Percentiles rank a stretch among this genome's conserved stretches.
Evolutionary conservation across 352 stramenopile species (phyloP).

Genomic region (Phytophthora fragariaefolia): DNA sequence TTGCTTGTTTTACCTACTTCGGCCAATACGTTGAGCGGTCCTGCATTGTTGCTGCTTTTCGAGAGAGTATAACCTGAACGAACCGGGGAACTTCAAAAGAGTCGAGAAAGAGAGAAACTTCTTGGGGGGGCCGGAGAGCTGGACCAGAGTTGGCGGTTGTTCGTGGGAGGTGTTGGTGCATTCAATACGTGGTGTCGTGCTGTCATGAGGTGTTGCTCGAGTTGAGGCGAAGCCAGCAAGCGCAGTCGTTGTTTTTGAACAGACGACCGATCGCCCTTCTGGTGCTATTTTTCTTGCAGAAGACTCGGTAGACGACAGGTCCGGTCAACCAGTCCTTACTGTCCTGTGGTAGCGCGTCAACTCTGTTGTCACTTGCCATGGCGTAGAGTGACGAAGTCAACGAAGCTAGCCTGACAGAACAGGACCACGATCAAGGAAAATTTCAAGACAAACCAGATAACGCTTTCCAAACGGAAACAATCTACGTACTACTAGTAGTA

Average conservation of each 20-base stretch:
- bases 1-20: constrained; percentile 38
- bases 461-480: no score
- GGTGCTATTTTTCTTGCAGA: constrained; percentile 22
- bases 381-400: no score
- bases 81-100: constrained; percentile 36
- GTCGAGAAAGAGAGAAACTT: constrained; percentile 28
- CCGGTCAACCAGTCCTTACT: not conserved
- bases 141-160: constrained; percentile 40
- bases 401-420: no score
- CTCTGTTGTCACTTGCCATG: no score
- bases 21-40: constrained; percentile 28
- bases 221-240: constrained; percentile 11
- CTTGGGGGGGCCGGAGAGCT: constrained; percentile 30
- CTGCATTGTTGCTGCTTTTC: constrained; percentile 37
- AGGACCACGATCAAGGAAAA: no score
- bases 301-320: not conserved
- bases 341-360: not conserved
- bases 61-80: constrained; percentile 41
- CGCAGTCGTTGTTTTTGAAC: constrained; percentile 32
- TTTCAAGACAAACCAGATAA: no score
- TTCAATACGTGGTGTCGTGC: constrained; percentile 24
- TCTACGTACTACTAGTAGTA: no score
- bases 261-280: constrained; percentile 22
- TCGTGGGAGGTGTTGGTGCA: constrained; percentile 36
- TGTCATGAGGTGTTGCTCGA: constrained; percentile 37